Evolutionary conservation across 2,329 filamentous ascomycete species (phyloP).

Genomic region (Metarhizium brunneum): DNA sequence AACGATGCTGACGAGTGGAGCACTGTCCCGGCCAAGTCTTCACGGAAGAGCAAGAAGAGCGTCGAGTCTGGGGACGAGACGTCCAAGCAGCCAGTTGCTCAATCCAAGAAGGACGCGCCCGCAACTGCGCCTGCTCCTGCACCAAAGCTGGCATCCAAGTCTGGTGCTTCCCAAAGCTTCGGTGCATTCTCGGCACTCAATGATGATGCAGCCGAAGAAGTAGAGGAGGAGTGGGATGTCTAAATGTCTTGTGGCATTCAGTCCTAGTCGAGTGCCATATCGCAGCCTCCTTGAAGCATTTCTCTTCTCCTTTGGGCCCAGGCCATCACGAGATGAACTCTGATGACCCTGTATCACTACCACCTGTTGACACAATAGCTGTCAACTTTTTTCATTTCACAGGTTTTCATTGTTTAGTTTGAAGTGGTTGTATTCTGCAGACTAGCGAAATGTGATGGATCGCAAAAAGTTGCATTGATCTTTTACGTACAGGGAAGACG

Average conservation of each 20-base stretch:
- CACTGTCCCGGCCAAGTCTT: constrained; percentile 43
- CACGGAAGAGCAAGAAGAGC: constrained; percentile 34
- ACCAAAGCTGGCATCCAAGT: constrained; percentile 20
- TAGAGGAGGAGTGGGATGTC: constrained; percentile 45
- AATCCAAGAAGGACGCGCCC: constrained; percentile 18
- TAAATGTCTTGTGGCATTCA: constrained; percentile 15
- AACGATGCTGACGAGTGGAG: constrained; percentile 47
- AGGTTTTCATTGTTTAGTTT: neutral
- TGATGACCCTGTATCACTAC: constrained; percentile 4
- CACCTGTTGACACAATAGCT: neutral
- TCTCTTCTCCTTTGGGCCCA: neutral
- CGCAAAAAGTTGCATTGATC: neutral
- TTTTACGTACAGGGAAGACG: neutral
- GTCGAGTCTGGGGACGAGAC: constrained; percentile 26
- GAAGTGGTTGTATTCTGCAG: neutral
- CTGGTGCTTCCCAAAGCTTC: constrained; percentile 25
- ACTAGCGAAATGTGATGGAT: neutral
- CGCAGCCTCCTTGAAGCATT: neutral
- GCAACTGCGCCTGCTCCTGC: constrained; percentile 12
- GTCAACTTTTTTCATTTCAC: neutral
- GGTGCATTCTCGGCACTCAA: constrained; percentile 42
- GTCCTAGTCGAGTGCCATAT: neutral
- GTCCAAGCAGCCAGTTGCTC: constrained; percentile 17
- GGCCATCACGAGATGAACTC: neutral
- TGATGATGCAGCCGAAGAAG: constrained; percentile 29